Evolutionary conservation across 2,329 filamentous ascomycete species (phyloP).

Genomic region (Calonectria henricotiae): DNA sequence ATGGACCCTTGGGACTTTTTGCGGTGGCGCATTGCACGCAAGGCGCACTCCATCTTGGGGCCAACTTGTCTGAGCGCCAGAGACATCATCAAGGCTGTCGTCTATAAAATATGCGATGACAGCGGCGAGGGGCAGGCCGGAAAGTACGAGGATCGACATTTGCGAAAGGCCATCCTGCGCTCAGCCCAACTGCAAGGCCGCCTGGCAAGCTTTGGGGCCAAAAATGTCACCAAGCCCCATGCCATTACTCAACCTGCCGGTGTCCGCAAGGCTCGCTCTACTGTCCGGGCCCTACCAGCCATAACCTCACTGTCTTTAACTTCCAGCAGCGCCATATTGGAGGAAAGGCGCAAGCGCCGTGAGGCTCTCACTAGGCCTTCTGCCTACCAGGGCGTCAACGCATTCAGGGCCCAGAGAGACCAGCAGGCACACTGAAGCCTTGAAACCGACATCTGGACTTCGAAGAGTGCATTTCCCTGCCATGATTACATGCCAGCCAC

Average conservation of each 20-base stretch:
- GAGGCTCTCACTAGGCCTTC: background rate
- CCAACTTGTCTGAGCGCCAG: background rate
- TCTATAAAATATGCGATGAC: constrained; percentile 5
- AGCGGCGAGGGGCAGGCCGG: background rate
- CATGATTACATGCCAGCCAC: background rate
- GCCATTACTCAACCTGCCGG: background rate
- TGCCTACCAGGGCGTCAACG: background rate
- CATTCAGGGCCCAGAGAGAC: background rate
- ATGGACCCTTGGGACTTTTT: constrained; percentile 62
- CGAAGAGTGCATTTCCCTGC: background rate
- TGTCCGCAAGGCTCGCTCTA: background rate
- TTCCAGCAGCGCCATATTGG: background rate
- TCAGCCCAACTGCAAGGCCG: constrained; percentile 1
- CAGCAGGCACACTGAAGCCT: background rate
- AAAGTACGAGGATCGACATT: background rate
- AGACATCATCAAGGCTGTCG: background rate
- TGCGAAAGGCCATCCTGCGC: constrained; percentile 3
- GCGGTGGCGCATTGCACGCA: constrained; percentile 51
- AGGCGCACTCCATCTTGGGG: background rate
- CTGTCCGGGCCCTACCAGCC: background rate
- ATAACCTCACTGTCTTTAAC: background rate
- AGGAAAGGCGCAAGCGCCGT: background rate
- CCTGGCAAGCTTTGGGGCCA: background rate
- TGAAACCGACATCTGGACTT: background rate
- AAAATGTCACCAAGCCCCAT: background rate